Evolutionary conservation across 2,329 filamentous ascomycete genomes (phyloP).

Genomic region (Cercospora sp.): DNA sequence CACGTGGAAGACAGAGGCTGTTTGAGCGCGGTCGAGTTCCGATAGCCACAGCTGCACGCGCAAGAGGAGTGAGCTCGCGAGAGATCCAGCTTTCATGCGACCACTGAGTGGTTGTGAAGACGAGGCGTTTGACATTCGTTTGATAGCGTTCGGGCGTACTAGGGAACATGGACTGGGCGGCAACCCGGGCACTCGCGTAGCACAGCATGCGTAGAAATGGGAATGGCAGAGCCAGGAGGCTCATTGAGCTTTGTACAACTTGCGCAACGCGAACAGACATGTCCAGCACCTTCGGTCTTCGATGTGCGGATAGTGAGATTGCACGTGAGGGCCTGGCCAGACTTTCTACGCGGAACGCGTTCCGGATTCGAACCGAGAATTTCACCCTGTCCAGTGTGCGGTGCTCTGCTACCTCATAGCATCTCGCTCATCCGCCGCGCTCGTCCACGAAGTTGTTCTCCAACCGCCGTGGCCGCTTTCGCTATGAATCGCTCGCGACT

Average conservation of each 20-base stretch:
- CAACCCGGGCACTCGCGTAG: not conserved
- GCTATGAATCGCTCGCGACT: not conserved
- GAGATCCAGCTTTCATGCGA: not conserved
- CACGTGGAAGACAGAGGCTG: constrained; percentile 84
- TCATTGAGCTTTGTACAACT: not conserved
- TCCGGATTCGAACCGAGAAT: not conserved
- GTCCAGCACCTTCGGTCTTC: not conserved
- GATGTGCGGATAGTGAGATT: not conserved
- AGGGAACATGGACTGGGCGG: constrained; percentile 5
- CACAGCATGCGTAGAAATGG: constrained; percentile 12
- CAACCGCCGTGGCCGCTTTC: not conserved
- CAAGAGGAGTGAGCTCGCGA: not conserved
- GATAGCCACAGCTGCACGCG: constrained; percentile 51
- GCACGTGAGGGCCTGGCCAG: not conserved
- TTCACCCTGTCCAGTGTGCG: not conserved
- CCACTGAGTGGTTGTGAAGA: not conserved
- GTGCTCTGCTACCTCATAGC: not conserved
- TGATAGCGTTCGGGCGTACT: constrained; percentile 30
- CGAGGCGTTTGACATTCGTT: constrained; percentile 14
- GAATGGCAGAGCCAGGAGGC: constrained; percentile 1
- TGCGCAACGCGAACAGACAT: not conserved
- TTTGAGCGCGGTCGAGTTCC: constrained; percentile 84
- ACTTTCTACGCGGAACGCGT: not conserved
- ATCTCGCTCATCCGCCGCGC: not conserved
- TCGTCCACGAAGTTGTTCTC: not conserved